Evolutionary conservation across 2,329 filamentous ascomycete species (phyloP).

Genomic region (Penicillium sp.): DNA sequence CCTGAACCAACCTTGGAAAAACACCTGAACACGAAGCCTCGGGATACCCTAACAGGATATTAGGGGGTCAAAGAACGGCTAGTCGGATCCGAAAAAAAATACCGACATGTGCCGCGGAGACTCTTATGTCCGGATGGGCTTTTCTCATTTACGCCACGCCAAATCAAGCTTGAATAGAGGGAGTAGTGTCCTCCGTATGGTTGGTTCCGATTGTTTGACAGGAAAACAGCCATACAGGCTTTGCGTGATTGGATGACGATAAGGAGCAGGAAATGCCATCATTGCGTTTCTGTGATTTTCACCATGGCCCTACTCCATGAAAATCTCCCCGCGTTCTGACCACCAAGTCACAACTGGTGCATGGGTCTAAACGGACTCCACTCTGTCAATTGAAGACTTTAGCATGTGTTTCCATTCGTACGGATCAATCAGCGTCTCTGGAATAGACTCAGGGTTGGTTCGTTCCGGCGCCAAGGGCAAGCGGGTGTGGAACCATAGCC

Average conservation of each 20-base stretch:
- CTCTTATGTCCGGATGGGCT: neutral
- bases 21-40: neutral
- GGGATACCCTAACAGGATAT: neutral
- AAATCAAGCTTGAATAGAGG: neutral
- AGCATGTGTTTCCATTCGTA: neutral
- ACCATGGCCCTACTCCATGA: neutral
- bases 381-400: neutral
- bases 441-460: neutral
- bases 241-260: neutral
- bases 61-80: neutral
- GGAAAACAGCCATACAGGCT: neutral
- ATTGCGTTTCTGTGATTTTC: neutral
- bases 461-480: conserved; percentile 1
- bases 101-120: neutral
- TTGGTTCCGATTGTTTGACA: neutral
- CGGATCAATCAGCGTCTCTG: neutral
- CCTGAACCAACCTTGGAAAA: neutral
- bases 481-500: conserved; percentile 7
- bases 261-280: neutral
- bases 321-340: neutral
- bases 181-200: neutral
- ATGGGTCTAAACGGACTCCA: neutral
- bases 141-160: neutral
- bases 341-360: neutral
- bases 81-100: neutral